A percentile compares a stretch with the other conserved stretches of the same genome.
These are phyloP conservation scores for Suillus ampliporus DNA, from an alignment of 768 basidiomycete genomes.

Conservation along the genomic window DNA sequence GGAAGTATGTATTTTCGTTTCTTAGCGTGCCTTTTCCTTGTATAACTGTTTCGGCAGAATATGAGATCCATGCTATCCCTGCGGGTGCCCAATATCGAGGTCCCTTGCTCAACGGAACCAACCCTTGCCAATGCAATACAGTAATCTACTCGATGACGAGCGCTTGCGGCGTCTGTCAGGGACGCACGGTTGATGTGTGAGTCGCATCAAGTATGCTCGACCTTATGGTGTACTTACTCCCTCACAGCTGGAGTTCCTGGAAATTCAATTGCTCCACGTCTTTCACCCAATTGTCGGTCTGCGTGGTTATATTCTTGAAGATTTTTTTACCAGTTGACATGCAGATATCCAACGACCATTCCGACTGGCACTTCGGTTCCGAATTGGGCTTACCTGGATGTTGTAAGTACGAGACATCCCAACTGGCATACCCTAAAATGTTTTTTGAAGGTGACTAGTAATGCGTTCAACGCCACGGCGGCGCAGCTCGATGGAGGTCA, in stretches of 20 bases:
- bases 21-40: conserved; percentile 12
- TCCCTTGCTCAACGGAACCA: conserved; percentile 35
- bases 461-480: conserved; percentile 47
- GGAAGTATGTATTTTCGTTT: conserved; percentile 40
- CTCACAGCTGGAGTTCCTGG: conserved; percentile 57
- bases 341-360: conserved; percentile 52
- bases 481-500: conserved; percentile 41
- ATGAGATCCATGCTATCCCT: conserved; percentile 45
- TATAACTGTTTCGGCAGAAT: conserved; percentile 35
- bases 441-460: conserved; percentile 25
- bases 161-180: conserved; percentile 66
- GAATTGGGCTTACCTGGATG: conserved; percentile 66
- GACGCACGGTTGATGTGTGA: conserved; percentile 43
- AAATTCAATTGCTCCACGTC: conserved; percentile 49
- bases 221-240: neutral
- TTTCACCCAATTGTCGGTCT: conserved; percentile 34
- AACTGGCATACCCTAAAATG: neutral
- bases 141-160: conserved; percentile 60
- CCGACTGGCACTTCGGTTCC: conserved; percentile 58
- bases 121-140: conserved; percentile 58
- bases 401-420: conserved; percentile 40
- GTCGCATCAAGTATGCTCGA: conserved; percentile 5
- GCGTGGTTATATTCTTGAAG: neutral
- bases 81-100: conserved; percentile 31
- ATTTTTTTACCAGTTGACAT: conserved; percentile 8